Percentiles rank a stretch among this genome's conserved stretches.
These are phyloP conservation scores for Didymella sp. DNA, from an alignment of 2,329 filamentous ascomycete genomes.

Conservation along the genomic window DNA sequence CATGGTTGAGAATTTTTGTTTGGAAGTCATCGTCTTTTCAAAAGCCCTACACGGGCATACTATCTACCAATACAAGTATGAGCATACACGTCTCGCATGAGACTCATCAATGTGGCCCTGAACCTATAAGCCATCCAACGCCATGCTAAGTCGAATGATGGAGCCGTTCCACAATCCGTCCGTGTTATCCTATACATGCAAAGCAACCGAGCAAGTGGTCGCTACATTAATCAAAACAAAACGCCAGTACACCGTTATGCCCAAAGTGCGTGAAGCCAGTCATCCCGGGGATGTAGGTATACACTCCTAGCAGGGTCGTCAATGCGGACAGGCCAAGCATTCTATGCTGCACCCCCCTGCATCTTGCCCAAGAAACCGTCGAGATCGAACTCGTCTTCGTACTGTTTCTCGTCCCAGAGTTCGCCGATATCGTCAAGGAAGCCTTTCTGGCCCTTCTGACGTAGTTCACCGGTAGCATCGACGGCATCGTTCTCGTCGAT, in stretches of 20 bases:
- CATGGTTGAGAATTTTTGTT: not conserved
- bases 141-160: conserved; percentile 22
- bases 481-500: conserved; percentile 85
- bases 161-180: conserved; percentile 15
- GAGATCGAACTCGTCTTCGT: conserved; percentile 96
- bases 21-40: not conserved
- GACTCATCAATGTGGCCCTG: not conserved
- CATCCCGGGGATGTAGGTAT: not conserved
- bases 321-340: not conserved
- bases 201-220: not conserved
- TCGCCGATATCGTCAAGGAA: conserved; percentile 95
- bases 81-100: conserved; percentile 9
- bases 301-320: not conserved
- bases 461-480: conserved; percentile 83
- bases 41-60: not conserved
- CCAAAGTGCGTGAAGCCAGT: not conserved
- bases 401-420: conserved; percentile 96
- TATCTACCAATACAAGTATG: conserved; percentile 18
- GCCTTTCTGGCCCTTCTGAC: conserved; percentile 94
- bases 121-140: conserved; percentile 17
- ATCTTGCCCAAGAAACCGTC: conserved; percentile 96
- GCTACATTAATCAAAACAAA: conserved; percentile 4
- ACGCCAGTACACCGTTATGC: conserved; percentile 6
- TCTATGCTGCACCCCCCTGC: conserved; percentile 58
- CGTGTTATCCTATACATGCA: conserved; percentile 17